Base-by-base conservation (phyloP, 345 rosid species). In the Eucalyptus cloeziana region DNA sequence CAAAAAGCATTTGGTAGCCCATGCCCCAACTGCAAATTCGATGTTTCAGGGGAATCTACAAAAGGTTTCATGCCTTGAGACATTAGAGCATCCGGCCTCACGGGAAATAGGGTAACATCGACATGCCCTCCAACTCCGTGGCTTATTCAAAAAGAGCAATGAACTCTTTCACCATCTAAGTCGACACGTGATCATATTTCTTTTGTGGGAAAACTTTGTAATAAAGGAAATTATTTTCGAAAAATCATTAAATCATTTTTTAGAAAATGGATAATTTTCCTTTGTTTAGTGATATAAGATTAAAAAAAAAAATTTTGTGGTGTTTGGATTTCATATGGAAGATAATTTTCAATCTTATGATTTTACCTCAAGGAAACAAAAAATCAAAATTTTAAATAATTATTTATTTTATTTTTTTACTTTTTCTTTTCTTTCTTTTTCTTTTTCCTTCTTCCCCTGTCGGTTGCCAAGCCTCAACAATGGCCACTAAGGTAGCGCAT, bases 381-480 rank as follows among this genome's bases (percentile, higher is more conserved):
- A 58, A 5, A 60, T 60, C 6, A 30, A 60, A 60, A 11, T 60
- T 60, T 5, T 11, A 25, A 60, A 25, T 60, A 25, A 25, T 52
- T 19, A 4, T 52, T 17, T 3, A 3, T 1, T 51, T 51, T 51
- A 16, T 17, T 52, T 7, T 51, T 51, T 6, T 10, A 10, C 5
- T 4, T 25, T 25, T 11, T 4, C 0, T 25, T 56, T 24, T 56
- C 0, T 24, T 8, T 56, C 2, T 22, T 12, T 60, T 27, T 11
- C 0, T 1, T 60, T 60, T 60, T 60, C 2, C 4, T 25, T 60
- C 3, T 27, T 60, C 4, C 16, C 27, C 0, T 5, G 0, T 6
- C 0, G 0, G 0, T 24, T 9, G 27, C 5, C 0, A 0, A 56
- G 1, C 1, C 60, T 56, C 5, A 22, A 8, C 0, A 1, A 54